Evolutionary conservation across 2,329 filamentous ascomycete species (phyloP).

Genomic region (Keithomyces neogunnii): DNA sequence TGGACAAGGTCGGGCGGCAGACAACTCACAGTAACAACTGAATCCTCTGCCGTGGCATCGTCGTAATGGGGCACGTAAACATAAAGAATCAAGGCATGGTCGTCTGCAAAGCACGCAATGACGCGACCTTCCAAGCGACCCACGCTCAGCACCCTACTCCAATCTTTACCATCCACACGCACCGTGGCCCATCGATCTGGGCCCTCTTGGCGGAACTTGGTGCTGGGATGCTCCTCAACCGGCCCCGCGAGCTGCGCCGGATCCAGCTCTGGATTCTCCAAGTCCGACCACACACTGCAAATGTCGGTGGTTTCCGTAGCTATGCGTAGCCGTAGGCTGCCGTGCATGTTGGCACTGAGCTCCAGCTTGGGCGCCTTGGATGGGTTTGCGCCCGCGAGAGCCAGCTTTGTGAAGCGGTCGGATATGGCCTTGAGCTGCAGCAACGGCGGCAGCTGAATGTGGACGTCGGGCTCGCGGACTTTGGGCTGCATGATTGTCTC

Average conservation of each 20-base stretch:
- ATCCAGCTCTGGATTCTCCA: conserved; percentile 83
- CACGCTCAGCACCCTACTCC: conserved; percentile 89
- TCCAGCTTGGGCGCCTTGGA: conserved; percentile 61
- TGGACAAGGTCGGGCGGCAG: background rate
- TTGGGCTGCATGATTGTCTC: conserved; percentile 89
- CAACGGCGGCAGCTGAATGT: conserved; percentile 82
- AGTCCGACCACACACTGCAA: conserved; percentile 73
- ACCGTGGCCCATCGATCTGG: conserved; percentile 84
- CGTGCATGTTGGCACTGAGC: conserved; percentile 90
- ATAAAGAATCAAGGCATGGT: conserved; percentile 73
- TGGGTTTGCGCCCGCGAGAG: conserved; percentile 37
- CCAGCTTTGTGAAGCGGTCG: conserved; percentile 88
- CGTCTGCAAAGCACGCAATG: conserved; percentile 82
- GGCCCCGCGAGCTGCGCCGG: conserved; percentile 63
- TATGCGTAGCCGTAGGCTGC: conserved; percentile 70
- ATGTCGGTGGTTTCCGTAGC: conserved; percentile 79
- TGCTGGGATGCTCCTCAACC: conserved; percentile 73
- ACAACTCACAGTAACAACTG: conserved; percentile 61
- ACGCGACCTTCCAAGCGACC: conserved; percentile 82
- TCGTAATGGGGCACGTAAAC: conserved; percentile 71
- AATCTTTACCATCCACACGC: conserved; percentile 85
- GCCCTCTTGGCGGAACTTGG: conserved; percentile 65
- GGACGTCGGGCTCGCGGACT: conserved; percentile 84
- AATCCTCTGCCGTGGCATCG: conserved; percentile 56
- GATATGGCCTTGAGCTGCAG: conserved; percentile 88